phyloP scores from a whole-genome alignment of 768 basidiomycete genomes.

The Lanmaoa rubissima region DNA sequence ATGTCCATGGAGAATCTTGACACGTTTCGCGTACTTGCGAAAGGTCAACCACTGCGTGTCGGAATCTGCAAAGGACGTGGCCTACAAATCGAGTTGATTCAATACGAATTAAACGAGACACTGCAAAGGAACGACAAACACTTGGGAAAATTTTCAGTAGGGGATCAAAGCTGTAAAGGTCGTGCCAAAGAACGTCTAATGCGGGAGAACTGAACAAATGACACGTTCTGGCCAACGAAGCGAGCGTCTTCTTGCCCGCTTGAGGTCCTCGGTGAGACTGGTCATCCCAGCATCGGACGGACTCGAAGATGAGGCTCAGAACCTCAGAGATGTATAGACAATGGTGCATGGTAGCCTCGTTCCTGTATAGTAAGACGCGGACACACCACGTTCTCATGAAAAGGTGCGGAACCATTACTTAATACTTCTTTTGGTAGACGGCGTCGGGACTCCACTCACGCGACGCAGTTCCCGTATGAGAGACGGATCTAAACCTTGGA shows the following conservation, averaged over 20 bases:
- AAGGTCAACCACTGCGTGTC: slow-evolving; percentile 20
- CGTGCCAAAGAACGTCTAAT: slow-evolving; percentile 13
- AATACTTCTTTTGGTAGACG: neutral
- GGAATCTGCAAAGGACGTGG: neutral
- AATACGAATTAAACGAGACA: neutral
- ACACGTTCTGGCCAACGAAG: slow-evolving; percentile 13
- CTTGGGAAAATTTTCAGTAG: slow-evolving; percentile 5
- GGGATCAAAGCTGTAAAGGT: slow-evolving; percentile 10
- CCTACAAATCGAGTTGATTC: neutral
- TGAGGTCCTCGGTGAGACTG: neutral
- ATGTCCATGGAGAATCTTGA: slow-evolving; percentile 11
- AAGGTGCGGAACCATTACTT: neutral
- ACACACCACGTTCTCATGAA: neutral
- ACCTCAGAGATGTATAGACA: slow-evolving; percentile 15
- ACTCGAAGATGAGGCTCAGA: slow-evolving; percentile 5
- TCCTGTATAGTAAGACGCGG: neutral
- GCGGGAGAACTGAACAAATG: slow-evolving; percentile 14
- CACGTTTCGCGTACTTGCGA: slow-evolving; percentile 22
- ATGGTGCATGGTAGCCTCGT: slow-evolving; percentile 38
- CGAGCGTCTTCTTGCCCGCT: slow-evolving; percentile 4
- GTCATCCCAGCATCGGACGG: neutral
- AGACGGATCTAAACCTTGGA: too few species aligned
- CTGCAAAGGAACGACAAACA: neutral
- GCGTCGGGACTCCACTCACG: neutral
- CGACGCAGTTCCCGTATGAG: too few species aligned